Evolutionary conservation across 441 rosid species (phyloP), one percentile per base, ranked within the genome.

Genomic region (Dalechampia spathulata): DNA sequence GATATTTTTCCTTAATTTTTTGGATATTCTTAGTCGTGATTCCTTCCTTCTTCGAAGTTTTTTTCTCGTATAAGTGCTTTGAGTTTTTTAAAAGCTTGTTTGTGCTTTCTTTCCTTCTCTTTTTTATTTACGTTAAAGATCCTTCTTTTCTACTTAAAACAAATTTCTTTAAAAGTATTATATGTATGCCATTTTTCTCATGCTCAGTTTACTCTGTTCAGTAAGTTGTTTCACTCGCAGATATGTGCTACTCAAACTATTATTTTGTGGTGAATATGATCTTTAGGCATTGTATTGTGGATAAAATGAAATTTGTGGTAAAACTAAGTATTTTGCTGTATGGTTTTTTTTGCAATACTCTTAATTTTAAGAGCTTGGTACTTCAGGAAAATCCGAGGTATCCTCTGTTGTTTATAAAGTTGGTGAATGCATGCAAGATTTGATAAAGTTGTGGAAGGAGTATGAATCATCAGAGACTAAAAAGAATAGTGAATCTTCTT

Each of bases 361-460:
- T 49, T 60, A 34, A 41, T 32, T 30, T 58, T 37, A 52, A 25
- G 60, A 57, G 52, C 60, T 66, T 81, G 73, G 54, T 74, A 67
- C 49, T 81, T 62, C 84, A 94, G 96, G 96, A 34, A 90, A 94
- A 77, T 52, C 87, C 25, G 98, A 94, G 82, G 74, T 86, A 61
- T 73, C 85, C 36, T 72, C 79, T 58, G 87, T 90, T 69, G 81
- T 86, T 64, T 94, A 90, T 71, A 94, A 90, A 83, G 98, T 86
- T 69, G 96, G 99, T 36, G 96, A 88, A 79, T 94, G 98, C 75
- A 85, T 90, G 98, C 98, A 84, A 87, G 98, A 94, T 63, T 75
- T 94, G 71, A 73, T 94, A 70, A 90, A 88, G 82, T 57, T 90
- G 65, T 94, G 98, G 99, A 79, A 69, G 75, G 99, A 90, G 65